Evolutionary conservation across 495 filamentous ascomycete genomes (phyloP), one percentile per base, ranked within the genome.

Genomic region (Aspergillus bertholletiae): DNA sequence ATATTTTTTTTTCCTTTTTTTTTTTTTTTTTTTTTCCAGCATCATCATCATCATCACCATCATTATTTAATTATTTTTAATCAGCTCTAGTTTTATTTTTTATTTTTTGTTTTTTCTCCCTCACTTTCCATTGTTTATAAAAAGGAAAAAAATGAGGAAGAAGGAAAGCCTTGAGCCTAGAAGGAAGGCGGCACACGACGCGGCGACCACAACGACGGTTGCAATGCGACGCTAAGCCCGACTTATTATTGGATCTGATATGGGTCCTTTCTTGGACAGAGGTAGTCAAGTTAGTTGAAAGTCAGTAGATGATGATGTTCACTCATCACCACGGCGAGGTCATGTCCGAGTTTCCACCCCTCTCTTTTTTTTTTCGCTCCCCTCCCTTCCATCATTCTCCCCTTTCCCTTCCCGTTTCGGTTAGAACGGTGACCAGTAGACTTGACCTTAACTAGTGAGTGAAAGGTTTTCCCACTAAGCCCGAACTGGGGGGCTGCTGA

Each of bases 201-300:
- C 34, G 13, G 34, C 13, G 34, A 59, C 57, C 57, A 63, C 58
- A 54, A 57, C 58, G 60, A 63, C 58, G 63, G 67, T 72, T 72
- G 67, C 65, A 71, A 71, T 62, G 57, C 63, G 59, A 68, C 64
- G 59, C 63, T 71, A 65, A 70, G 60, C 60, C 60, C 40, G 51
- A 54, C 65, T 65, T 64, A 66, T 68, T 65, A 70, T 73, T 73
- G 70, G 70, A 72, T 69, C 65, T 70, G 64, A 67, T 64, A 70
- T 69, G 68, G 68, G 66, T 64, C 68, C 63, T 37, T 32, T 37
- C 34, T 37, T 8, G 58, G 50, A 62, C 56, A 51, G 53, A 61
- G 58, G 58, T 50, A 58, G 59, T 51, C 48, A 49, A 7, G 28
- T 50, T 46, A 56, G 37, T 49, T 49, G 53, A 26, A 5, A 34